phyloP scores from a whole-genome alignment of 208 protist species.

The Leishmania lainsoni region DNA sequence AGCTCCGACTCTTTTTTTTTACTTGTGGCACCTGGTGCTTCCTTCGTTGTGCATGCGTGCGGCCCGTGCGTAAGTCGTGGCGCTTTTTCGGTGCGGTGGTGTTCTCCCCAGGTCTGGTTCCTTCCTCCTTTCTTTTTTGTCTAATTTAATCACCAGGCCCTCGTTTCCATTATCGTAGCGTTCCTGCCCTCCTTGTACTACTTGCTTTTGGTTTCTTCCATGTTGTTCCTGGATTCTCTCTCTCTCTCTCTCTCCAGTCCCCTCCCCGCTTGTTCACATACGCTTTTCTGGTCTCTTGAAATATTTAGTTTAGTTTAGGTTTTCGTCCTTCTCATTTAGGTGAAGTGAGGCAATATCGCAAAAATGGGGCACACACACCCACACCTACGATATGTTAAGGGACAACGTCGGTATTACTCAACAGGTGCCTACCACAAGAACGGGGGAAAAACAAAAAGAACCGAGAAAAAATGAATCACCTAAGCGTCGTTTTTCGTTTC shows the following conservation, averaged over 20 bases:
- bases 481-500: neutral
- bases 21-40: neutral
- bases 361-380: neutral
- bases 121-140: neutral
- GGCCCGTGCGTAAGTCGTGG: neutral
- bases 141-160: too few relatives aligned
- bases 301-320: neutral
- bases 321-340: neutral
- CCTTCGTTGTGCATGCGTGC: neutral
- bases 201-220: neutral
- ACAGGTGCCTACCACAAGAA: too few relatives aligned
- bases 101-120: neutral
- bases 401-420: too few relatives aligned
- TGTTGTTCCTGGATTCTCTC: neutral
- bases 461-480: too few relatives aligned
- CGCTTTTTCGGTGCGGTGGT: neutral
- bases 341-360: neutral
- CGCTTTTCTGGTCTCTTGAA: neutral
- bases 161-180: neutral
- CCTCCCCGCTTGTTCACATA: constrained; percentile 2
- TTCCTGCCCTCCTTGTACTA: neutral
- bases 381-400: too few relatives aligned
- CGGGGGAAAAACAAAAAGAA: too few relatives aligned
- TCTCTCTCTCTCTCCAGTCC: neutral
- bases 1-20: neutral